These are phyloP conservation scores for Leccinum fallax DNA, from an alignment of 1,284 basidiomycete species.

Conservation along the genomic window DNA sequence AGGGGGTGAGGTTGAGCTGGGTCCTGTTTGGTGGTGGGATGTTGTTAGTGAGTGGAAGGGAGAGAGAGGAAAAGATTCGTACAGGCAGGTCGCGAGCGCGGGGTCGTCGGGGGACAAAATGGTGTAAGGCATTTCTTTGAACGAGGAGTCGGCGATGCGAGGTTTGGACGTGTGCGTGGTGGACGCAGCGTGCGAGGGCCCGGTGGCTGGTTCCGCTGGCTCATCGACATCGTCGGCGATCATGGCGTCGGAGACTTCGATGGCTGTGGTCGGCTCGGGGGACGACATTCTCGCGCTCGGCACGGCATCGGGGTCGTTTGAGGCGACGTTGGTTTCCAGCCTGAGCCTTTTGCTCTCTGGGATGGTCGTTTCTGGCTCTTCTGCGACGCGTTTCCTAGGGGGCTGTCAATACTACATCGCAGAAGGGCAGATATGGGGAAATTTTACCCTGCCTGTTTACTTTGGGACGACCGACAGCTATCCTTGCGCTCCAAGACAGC, in stretches of 20 bases:
- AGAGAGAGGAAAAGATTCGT: background rate
- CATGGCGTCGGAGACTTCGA: slow-evolving; percentile 6
- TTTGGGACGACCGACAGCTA: slow-evolving; percentile 13
- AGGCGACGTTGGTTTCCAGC: slow-evolving; percentile 33
- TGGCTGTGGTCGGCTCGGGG: slow-evolving; percentile 2
- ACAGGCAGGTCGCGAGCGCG: slow-evolving; percentile 73
- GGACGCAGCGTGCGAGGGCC: background rate
- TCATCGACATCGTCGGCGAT: slow-evolving; percentile 20
- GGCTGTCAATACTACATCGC: slow-evolving; percentile 10
- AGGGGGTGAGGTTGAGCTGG: slow-evolving; percentile 71
- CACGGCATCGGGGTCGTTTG: slow-evolving; percentile 5
- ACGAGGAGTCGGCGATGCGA: slow-evolving; percentile 49
- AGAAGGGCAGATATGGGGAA: background rate
- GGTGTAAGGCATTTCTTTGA: slow-evolving; percentile 92
- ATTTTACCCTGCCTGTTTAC: slow-evolving; percentile 27
- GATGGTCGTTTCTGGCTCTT: slow-evolving; percentile 37
- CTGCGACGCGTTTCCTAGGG: slow-evolving; percentile 48
- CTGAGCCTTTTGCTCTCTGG: slow-evolving; percentile 53
- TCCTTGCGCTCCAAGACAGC: slow-evolving; percentile 75
- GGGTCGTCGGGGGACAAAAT: slow-evolving; percentile 76
- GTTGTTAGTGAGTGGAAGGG: background rate
- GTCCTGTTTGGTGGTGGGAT: slow-evolving; percentile 44
- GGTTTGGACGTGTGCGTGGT: slow-evolving; percentile 15
- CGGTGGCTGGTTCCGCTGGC: background rate
- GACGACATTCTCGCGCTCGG: slow-evolving; percentile 20